Base-by-base conservation (phyloP, 306 rosid species). In the Vachellia pachyceras region DNA sequence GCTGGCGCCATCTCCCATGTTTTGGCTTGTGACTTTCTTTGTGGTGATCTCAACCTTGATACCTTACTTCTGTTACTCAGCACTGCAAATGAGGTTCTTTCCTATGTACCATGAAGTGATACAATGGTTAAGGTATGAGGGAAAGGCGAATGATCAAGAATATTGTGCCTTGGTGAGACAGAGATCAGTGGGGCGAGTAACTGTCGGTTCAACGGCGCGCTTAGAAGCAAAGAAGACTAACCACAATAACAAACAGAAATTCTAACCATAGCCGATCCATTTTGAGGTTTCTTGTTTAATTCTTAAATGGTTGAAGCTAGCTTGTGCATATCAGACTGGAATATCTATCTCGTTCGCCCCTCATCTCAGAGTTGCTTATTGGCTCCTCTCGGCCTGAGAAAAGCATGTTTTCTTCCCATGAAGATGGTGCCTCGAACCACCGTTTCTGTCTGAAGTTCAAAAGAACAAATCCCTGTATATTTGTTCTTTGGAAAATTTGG, bases 161-260 rank as follows among this genome's bases (percentile, higher is more conserved):
- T 90, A 67, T 57, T 78, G 87, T 5, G 78, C 86, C 36, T 58
- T 88, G 85, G 84, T 91, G 60, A 86, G 86, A 52, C 98, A 87
- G 83, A 83, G 61, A 22, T 89, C 96, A 0, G 37, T 89, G 83
- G 83, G 83, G 57, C 82, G 87, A 7, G 86, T 88, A 1, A 80
- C 88, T 0, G 92, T 93, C 0, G 99, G 99, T 37, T 80, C 89
- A 60, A 90, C 97, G 6, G 99, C 97, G 20, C 99, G 99, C 42
- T 13, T 87, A 35, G 99, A 85, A 1, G 97, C 98, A n/a, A 87
- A 75, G 87, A 87, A 75, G 88, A 22, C 87, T 75, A 80, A 79
- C 79, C 18, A 79, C 40, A 0, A 20, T 5, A 87, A 77, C 10
- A 79, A 86, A 76, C 45, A 75, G 66, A 57, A 69, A 46, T 23